A percentile compares a stretch with the other conserved stretches of the same genome.
phyloP scores from a whole-genome alignment of 257 asterid genomes.

The Nicotiana attenuata region DNA sequence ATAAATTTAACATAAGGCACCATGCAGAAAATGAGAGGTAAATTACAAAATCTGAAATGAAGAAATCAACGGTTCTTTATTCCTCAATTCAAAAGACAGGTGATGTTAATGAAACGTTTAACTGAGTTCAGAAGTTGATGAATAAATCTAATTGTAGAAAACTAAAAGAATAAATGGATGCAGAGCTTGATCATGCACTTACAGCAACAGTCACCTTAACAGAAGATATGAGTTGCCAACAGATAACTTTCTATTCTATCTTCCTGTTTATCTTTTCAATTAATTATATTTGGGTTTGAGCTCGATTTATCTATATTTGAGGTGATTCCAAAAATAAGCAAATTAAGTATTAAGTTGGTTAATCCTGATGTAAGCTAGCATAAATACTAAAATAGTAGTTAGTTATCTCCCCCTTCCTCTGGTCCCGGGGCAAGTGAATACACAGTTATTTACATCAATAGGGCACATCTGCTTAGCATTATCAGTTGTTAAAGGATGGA shows the following conservation, averaged over 20 bases:
- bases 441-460: too few relatives aligned
- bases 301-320: background rate
- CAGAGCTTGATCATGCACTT: background rate
- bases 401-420: background rate
- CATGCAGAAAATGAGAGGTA: background rate
- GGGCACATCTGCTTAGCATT: too few relatives aligned
- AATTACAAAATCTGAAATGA: background rate
- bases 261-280: background rate
- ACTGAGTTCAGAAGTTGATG: background rate
- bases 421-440: too few relatives aligned
- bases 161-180: background rate
- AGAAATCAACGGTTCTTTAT: background rate
- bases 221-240: background rate
- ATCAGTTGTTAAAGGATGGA: too few relatives aligned
- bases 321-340: background rate
- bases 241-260: background rate
- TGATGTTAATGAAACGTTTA: too few relatives aligned
- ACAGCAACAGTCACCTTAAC: background rate
- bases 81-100: background rate
- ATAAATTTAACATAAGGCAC: background rate
- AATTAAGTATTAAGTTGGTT: background rate
- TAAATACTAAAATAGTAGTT: background rate
- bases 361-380: background rate
- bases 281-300: background rate
- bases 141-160: background rate